Conservation (phyloP, 208 protist genomes). For the Acanthamoeba rhysodes region DNA sequence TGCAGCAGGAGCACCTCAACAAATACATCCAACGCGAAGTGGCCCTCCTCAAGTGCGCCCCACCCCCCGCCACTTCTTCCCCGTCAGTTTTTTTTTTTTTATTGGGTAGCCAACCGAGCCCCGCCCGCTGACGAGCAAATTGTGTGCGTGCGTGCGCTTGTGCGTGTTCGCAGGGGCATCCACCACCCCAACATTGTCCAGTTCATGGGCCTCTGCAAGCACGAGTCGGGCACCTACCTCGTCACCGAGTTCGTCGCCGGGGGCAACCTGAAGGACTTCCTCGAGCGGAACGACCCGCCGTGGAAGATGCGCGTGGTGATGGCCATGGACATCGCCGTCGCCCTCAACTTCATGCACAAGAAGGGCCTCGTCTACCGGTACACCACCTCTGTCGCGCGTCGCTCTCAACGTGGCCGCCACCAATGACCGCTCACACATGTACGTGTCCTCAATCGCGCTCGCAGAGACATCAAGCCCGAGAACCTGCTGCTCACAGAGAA, state of each 20-base stretch:
- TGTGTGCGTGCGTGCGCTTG: not conserved
- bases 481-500: constrained; percentile 68
- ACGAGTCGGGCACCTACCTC: constrained; percentile 78
- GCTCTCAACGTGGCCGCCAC: not conserved
- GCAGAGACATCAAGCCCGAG: constrained; percentile 61
- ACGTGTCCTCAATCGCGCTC: too few relatives aligned
- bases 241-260: constrained; percentile 81
- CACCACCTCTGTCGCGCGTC: not conserved
- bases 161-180: constrained; percentile 43
- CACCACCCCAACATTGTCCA: constrained; percentile 83
- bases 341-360: constrained; percentile 41
- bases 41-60: constrained; percentile 48
- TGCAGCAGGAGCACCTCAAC: constrained; percentile 53
- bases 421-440: not conserved
- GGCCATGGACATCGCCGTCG: constrained; percentile 60
- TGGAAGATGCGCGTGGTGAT: constrained; percentile 24
- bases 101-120: not conserved
- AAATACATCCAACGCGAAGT: constrained; percentile 63
- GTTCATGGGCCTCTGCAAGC: constrained; percentile 81
- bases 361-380: constrained; percentile 53
- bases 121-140: not conserved
- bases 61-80: not conserved
- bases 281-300: constrained; percentile 29
- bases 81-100: not conserved
- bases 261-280: constrained; percentile 42